Evolutionary conservation across 2,329 filamentous ascomycete species (phyloP).

Genomic region (Colletotrichum graminicola): DNA sequence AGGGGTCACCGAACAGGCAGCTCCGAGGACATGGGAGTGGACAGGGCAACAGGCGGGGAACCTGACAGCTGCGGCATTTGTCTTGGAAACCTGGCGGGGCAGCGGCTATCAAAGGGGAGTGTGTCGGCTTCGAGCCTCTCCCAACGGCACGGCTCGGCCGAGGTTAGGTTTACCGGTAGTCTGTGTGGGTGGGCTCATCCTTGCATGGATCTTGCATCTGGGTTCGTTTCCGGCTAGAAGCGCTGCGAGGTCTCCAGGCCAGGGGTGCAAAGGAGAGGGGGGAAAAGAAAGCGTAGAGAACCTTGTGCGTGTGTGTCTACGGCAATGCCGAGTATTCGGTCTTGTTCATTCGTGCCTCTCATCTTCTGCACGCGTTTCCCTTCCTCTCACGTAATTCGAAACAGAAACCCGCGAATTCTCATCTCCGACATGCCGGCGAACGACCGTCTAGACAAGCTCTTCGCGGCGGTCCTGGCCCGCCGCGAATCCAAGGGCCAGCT

Average conservation of each 20-base stretch:
- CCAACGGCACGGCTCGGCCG: conserved; percentile 22
- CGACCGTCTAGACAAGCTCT: conserved; percentile 35
- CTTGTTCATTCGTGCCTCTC: background rate
- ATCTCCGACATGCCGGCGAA: conserved; percentile 28
- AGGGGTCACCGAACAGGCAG: conserved; percentile 11
- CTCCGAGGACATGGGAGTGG: conserved; percentile 3
- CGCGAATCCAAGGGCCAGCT: conserved; percentile 51
- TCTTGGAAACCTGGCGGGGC: conserved; percentile 24
- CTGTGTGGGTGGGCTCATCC: conserved; percentile 5
- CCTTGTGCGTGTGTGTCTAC: background rate
- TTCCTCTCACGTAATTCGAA: background rate
- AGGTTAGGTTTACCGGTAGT: conserved; percentile 21
- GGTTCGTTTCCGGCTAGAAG: background rate
- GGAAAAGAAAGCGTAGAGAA: background rate
- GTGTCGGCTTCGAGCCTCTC: conserved; percentile 39
- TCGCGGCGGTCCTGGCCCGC: conserved; percentile 33
- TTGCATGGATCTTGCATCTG: conserved; percentile 36
- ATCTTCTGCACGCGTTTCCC: too few relatives aligned
- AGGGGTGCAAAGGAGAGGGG: background rate
- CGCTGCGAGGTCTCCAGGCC: conserved; percentile 10
- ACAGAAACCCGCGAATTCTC: background rate
- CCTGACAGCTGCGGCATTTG: conserved; percentile 34
- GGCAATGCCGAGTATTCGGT: conserved; percentile 20
- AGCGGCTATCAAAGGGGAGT: conserved; percentile 33
- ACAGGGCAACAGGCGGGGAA: conserved; percentile 24